Conservation (phyloP, 2,329 filamentous ascomycete species). For the Paracoccidioides lutzii region DNA sequence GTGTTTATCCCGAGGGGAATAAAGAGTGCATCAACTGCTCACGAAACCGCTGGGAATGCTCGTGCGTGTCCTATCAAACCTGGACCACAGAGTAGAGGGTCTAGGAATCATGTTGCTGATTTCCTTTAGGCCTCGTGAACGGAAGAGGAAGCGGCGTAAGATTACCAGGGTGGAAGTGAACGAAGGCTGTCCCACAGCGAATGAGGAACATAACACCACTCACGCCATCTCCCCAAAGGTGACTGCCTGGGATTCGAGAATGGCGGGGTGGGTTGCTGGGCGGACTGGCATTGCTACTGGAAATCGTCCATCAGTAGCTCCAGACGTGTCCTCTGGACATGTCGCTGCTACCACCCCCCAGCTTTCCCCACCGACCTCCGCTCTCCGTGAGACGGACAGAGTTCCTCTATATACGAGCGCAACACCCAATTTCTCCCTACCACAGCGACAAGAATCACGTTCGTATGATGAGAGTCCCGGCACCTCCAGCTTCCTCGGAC, state of each 20-base stretch:
- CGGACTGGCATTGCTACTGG: not conserved
- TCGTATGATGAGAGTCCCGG: slow-evolving; percentile 10
- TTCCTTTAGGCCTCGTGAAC: slow-evolving; percentile 11
- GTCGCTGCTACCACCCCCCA: not conserved
- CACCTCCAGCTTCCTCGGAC: slow-evolving; percentile 18
- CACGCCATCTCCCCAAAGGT: not conserved
- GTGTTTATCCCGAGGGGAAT: slow-evolving; percentile 15
- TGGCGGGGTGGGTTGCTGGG: not conserved
- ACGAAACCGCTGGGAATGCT: slow-evolving; percentile 19
- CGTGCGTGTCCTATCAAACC: slow-evolving; percentile 7
- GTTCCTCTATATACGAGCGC: not conserved
- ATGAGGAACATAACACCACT: not conserved
- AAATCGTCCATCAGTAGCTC: not conserved
- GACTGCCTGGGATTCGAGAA: not conserved
- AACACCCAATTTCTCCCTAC: not conserved
- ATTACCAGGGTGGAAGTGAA: slow-evolving; percentile 5
- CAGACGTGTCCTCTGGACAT: not conserved
- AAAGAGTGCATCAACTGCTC: slow-evolving; percentile 17
- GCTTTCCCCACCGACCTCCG: not conserved
- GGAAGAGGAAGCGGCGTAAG: slow-evolving; percentile 13
- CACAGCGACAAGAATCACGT: slow-evolving; percentile 7
- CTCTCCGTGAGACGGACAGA: not conserved
- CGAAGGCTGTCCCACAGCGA: not conserved
- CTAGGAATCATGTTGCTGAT: not conserved
- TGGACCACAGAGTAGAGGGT: not conserved